Percentiles rank a stretch among this genome's conserved stretches.
Evolutionary conservation across 306 rosid genomes (phyloP).

Genomic region (Acacia crassicarpa): DNA sequence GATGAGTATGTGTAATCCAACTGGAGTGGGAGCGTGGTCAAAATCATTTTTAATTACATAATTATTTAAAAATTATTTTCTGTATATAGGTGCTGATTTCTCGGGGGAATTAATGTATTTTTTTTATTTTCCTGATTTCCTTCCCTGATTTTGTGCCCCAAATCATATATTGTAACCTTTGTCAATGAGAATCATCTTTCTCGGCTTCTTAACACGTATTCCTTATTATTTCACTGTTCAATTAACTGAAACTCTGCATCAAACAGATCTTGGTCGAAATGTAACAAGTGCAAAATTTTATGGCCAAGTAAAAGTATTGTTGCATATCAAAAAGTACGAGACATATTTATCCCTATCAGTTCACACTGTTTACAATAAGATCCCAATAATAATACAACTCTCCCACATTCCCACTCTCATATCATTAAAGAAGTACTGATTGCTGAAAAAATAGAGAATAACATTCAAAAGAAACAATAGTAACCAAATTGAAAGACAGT

Average conservation of each 20-base stretch:
- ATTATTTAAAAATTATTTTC: no score
- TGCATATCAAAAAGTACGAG: background rate
- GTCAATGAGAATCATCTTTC: background rate
- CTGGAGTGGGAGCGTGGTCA: background rate
- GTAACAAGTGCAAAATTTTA: background rate
- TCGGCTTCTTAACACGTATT: background rate
- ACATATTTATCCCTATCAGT: background rate
- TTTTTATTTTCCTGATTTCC: background rate
- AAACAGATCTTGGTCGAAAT: constrained; percentile 14
- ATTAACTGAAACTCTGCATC: constrained; percentile 9
- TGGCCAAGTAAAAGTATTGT: background rate
- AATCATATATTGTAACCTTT: background rate
- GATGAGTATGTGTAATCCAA: background rate
- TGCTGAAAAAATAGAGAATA: constrained; percentile 3
- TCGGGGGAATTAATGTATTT: background rate
- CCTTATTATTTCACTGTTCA: background rate
- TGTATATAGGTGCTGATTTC: background rate
- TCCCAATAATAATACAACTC: background rate
- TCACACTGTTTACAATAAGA: background rate
- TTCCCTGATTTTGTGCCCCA: background rate
- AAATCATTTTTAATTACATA: no score
- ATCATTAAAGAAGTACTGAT: constrained; percentile 1
- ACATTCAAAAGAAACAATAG: background rate
- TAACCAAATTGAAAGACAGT: background rate
- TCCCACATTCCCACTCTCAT: constrained; percentile 1